Evolutionary conservation across 2,329 filamentous ascomycete species (phyloP), one percentile per base, ranked within the genome.

Genomic region (Pseudohalonectria lignicola): DNA sequence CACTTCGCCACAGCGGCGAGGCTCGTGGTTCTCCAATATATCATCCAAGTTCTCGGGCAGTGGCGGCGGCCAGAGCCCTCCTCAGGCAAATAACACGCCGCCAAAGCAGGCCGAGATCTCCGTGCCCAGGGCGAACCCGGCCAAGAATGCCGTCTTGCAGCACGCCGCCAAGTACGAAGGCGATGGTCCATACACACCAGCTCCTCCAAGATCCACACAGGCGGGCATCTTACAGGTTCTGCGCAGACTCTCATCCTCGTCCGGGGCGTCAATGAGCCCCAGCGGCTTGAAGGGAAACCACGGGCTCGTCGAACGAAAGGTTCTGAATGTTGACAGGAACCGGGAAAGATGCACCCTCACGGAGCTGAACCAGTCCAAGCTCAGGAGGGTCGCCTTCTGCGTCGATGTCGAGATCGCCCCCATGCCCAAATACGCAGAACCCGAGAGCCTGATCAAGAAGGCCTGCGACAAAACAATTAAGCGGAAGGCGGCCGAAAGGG

Each of bases 391-490:
- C 1, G 84, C 90, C 0, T 98, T 98, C 53, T 94, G 86, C 49
- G 92, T 98, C 3, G 92, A 98, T 53, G 88, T 98, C 4, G 92
- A 98, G 57, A 94, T 98, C 52, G 90, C 90, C 3, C 86, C 87
- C 1, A 79, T 86, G 53, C 86, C 88, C 18, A 79, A 76, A 48
- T 92, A 93, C 48, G 61, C 66, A 12, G 84, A 92, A 3, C 67
- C 67, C 13, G 71, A 72, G 6, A 57, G 69, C 31, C 34, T 46
- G 41, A 54, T 52, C 35, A 64, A 61, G 39, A 43, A 39, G 23
- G 6, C 34, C 60, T 36, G 63, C 62, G 71, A 70, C 42, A 73
- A 72, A 51, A 71, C 68, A 43, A 65, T 74, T 17, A 84, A 79
- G 53, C 76, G 74, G 41, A 81, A 74, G 50, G 61, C 74, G 13